Percentiles rank a stretch among this genome's conserved stretches.
Evolutionary conservation across 1,284 basidiomycete genomes (phyloP).

Genomic region (Veloboletus limbatus): DNA sequence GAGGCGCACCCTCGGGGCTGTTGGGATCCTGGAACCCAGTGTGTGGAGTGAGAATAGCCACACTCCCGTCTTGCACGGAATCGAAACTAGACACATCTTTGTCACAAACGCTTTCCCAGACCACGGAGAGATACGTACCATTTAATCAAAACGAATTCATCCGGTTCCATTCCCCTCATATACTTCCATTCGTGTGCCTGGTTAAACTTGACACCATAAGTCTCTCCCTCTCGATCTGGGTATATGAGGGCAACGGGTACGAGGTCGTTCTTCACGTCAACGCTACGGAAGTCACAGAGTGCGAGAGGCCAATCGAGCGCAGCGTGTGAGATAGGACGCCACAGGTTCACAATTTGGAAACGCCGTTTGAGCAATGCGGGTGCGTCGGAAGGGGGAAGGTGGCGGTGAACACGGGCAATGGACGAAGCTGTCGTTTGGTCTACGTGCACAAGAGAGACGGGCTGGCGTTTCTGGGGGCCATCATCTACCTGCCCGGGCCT

Average conservation of each 20-base stretch:
- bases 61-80: constrained; percentile 33
- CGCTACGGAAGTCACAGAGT: constrained; percentile 47
- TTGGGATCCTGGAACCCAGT: constrained; percentile 41
- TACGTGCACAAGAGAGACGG: constrained; percentile 48
- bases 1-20: constrained; percentile 32
- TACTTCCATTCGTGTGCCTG: constrained; percentile 30
- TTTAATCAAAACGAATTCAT: constrained; percentile 50
- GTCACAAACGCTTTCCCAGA: neutral
- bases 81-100: constrained; percentile 4
- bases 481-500: constrained; percentile 40
- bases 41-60: constrained; percentile 44
- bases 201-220: constrained; percentile 20
- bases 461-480: constrained; percentile 45
- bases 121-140: constrained; percentile 34
- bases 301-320: constrained; percentile 50
- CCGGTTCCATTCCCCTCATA: constrained; percentile 35
- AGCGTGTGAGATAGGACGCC: constrained; percentile 49
- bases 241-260: constrained; percentile 31
- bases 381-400: constrained; percentile 48
- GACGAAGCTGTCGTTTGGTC: constrained; percentile 53
- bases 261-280: constrained; percentile 39
- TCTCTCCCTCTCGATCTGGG: constrained; percentile 23
- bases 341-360: constrained; percentile 54
- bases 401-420: constrained; percentile 47
- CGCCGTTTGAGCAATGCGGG: constrained; percentile 39